Conservation (phyloP, 2,329 filamentous ascomycete species). For the Colletotrichum echinochloae region DNA sequence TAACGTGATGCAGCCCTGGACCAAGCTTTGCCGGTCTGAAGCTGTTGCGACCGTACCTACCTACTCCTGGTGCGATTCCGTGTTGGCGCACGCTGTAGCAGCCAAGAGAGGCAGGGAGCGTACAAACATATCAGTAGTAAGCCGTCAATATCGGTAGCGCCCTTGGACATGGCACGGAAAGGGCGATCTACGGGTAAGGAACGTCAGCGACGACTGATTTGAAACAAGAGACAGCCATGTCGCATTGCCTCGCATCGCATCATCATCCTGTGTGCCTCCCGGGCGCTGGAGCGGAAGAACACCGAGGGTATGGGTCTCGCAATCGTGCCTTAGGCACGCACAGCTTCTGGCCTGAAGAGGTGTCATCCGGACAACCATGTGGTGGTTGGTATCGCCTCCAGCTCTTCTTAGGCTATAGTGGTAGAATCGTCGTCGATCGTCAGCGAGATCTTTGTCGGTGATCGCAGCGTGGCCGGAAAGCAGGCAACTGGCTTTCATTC, state of each 20-base stretch:
- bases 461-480: not conserved
- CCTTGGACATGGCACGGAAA: constrained; percentile 4
- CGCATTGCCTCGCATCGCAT: constrained; percentile 26
- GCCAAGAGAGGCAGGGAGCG: constrained; percentile 1
- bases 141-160: not conserved
- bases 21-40: constrained; percentile 14
- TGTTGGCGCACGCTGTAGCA: constrained; percentile 7
- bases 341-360: not conserved
- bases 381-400: not conserved
- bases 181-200: constrained; percentile 21
- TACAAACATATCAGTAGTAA: not conserved
- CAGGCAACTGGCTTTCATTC: constrained; percentile 1
- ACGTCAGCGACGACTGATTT: constrained; percentile 23
- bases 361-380: not conserved
- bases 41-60: constrained; percentile 1
- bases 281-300: constrained; percentile 28
- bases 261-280: constrained; percentile 22
- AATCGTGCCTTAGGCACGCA: constrained; percentile 21
- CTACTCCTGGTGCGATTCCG: constrained; percentile 13
- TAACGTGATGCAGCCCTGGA: constrained; percentile 26
- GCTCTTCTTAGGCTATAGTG: not conserved
- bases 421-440: not conserved
- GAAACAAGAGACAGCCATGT: constrained; percentile 38
- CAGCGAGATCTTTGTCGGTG: not conserved
- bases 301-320: constrained; percentile 34